These are phyloP conservation scores for Hemileccinum impolitum DNA, from an alignment of 768 basidiomycete genomes.

Conservation along the genomic window DNA sequence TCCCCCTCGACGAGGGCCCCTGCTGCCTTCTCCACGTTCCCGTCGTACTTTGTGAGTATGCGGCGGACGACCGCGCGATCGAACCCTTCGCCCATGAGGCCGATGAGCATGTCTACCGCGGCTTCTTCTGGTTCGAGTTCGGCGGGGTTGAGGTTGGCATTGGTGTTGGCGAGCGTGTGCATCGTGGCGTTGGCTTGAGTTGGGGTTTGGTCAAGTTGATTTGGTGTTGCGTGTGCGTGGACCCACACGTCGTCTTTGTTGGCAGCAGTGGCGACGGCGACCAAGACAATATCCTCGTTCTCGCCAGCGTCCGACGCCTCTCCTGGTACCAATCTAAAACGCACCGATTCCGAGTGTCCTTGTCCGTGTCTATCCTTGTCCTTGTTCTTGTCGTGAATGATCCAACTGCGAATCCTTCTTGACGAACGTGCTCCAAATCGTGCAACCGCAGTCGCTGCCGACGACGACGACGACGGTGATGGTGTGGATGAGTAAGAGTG, in stretches of 20 bases:
- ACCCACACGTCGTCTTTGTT: too few species aligned
- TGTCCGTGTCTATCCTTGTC: not conserved
- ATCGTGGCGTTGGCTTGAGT: slow-evolving; percentile 7
- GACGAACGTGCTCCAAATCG: not conserved
- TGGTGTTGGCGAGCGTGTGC: slow-evolving; percentile 12
- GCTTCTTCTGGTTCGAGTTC: slow-evolving; percentile 24
- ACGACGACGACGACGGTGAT: not conserved
- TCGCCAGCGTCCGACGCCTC: too few species aligned
- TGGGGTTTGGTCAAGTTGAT: not conserved
- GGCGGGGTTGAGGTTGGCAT: slow-evolving; percentile 4
- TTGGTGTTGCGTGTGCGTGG: too few species aligned
- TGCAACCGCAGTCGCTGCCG: too few species aligned
- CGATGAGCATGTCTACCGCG: slow-evolving; percentile 31
- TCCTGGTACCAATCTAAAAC: too few species aligned
- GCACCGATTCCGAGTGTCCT: too few species aligned
- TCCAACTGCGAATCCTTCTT: slow-evolving; percentile 19
- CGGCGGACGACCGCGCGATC: slow-evolving; percentile 48
- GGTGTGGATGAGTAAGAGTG: not conserved
- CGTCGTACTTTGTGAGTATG: slow-evolving; percentile 59
- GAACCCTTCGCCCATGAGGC: slow-evolving; percentile 39
- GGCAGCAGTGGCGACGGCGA: too few species aligned
- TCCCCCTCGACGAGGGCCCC: slow-evolving; percentile 54
- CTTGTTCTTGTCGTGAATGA: slow-evolving; percentile 3
- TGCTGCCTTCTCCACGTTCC: slow-evolving; percentile 54
- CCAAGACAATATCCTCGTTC: too few species aligned